Percentiles rank a stretch among this genome's conserved stretches.
phyloP scores from a whole-genome alignment of 2,329 filamentous ascomycete species.

The Sporothrix phasma region DNA sequence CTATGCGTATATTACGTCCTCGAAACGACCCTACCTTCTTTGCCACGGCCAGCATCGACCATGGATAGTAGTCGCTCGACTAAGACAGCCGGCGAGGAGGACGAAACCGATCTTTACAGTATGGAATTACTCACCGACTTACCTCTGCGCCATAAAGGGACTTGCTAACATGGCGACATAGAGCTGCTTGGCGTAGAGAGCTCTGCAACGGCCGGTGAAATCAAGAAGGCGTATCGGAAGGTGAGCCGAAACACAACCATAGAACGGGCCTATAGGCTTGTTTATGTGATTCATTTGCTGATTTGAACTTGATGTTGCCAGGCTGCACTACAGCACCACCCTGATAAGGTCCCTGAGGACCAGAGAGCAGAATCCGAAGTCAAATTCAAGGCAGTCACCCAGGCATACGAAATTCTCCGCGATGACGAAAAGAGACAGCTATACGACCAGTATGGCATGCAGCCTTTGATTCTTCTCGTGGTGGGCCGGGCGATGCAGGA shows the following conservation, averaged over 20 bases:
- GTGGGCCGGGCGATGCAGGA: slow-evolving; percentile 54
- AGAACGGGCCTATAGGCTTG: not conserved
- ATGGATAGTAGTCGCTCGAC: slow-evolving; percentile 23
- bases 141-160: no score
- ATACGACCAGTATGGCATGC: slow-evolving; percentile 95
- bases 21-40: not conserved
- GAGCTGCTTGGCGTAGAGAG: slow-evolving; percentile 70
- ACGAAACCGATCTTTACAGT: slow-evolving; percentile 51
- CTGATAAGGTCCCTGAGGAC: slow-evolving; percentile 86
- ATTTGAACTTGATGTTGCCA: slow-evolving; percentile 27
- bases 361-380: slow-evolving; percentile 76
- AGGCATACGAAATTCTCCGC: slow-evolving; percentile 95
- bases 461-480: slow-evolving; percentile 73
- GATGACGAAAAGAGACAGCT: slow-evolving; percentile 88
- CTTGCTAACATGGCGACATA: slow-evolving; percentile 29
- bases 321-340: slow-evolving; percentile 81
- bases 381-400: slow-evolving; percentile 85
- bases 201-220: slow-evolving; percentile 63
- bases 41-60: not conserved
- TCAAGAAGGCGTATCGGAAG: slow-evolving; percentile 96
- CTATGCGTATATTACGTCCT: not conserved
- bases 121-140: not conserved
- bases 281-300: not conserved
- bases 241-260: slow-evolving; percentile 35
- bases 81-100: slow-evolving; percentile 23